Conservation (phyloP, 192 early-diverging fungal species). For the Backusella circina region DNA sequence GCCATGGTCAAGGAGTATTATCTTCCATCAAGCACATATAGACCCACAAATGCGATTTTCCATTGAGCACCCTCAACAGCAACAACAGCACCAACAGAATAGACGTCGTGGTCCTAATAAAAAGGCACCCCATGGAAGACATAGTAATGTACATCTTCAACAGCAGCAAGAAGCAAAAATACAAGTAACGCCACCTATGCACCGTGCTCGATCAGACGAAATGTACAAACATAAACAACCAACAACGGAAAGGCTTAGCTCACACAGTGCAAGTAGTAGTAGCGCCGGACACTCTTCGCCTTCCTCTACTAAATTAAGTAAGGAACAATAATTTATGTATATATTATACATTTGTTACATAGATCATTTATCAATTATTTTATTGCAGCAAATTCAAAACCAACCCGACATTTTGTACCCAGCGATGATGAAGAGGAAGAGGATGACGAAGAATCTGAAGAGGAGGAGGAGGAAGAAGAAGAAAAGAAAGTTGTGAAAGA, state of each 20-base stretch:
- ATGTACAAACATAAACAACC: neutral
- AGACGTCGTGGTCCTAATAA: neutral
- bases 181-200: neutral
- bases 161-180: neutral
- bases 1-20: conserved; percentile 35
- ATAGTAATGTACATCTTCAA: neutral
- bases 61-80: conserved; percentile 4
- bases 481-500: neutral
- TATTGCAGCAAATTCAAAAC: conserved; percentile 4
- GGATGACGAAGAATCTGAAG: neutral
- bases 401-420: conserved; percentile 4
- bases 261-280: neutral
- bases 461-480: neutral
- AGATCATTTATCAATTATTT: neutral
- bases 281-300: neutral
- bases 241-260: neutral
- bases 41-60: conserved; percentile 10
- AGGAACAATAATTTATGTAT: neutral
- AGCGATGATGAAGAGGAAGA: conserved; percentile 32
- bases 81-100: neutral
- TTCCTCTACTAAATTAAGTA: conserved; percentile 3
- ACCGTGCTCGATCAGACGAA: conserved; percentile 3
- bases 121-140: neutral
- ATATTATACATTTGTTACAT: neutral
- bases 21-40: conserved; percentile 30